Evolutionary conservation across 805 yeast species (phyloP).

Genomic region (Saccharomycopsis lassenensis): DNA sequence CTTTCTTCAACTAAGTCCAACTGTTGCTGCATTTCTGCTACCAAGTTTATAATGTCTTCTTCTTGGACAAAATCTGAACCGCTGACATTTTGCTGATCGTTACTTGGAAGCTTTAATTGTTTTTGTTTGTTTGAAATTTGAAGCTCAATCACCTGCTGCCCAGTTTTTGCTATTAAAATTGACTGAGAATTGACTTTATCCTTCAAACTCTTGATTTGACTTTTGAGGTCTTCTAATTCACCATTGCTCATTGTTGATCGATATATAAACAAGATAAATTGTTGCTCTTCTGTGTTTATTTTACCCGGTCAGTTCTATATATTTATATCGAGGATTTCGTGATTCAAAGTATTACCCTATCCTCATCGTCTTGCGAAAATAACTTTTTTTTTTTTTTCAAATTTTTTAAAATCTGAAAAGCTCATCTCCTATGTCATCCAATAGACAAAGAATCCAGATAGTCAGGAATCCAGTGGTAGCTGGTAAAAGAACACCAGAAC

Average conservation of each 20-base stretch:
- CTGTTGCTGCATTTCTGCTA: conserved; percentile 84
- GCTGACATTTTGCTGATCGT: conserved; percentile 24
- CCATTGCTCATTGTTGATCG: no score
- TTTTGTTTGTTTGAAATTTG: conserved; percentile 38
- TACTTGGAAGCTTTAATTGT: conserved; percentile 16
- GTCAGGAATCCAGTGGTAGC: conserved; percentile 69
- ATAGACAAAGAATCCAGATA: conserved; percentile 51
- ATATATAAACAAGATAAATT: no score
- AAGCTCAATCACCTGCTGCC: conserved; percentile 61
- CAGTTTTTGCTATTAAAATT: conserved; percentile 59
- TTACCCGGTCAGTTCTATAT: no score
- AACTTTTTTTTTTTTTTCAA: no score
- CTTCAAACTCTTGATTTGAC: conserved; percentile 40
- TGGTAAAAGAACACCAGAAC: conserved; percentile 81
- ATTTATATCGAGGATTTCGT: no score
- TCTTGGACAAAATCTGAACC: conserved; percentile 58
- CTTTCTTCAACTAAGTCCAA: conserved; percentile 70
- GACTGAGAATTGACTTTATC: conserved; percentile 54
- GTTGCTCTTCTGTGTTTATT: no score
- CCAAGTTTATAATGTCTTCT: conserved; percentile 78
- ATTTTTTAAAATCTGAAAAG: no score
- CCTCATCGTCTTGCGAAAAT: no score
- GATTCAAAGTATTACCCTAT: no score
- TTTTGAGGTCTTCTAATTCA: conserved; percentile 25
- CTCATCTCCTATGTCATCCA: conserved; percentile 84